Conservation (phyloP, 345 rosid genomes). For the Angophora floribunda region DNA sequence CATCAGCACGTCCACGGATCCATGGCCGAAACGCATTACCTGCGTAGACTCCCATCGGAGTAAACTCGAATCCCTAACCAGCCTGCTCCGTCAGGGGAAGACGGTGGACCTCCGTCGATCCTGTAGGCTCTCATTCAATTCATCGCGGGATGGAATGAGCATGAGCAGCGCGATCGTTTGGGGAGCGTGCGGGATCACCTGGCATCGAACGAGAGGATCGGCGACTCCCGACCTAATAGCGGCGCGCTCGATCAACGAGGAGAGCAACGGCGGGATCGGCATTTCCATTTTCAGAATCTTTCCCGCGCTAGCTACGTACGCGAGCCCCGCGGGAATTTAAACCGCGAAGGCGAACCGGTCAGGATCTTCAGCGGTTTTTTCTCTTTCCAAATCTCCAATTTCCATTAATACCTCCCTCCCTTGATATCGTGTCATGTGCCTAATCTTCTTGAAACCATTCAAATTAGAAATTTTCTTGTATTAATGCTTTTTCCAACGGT, state of each 20-base stretch:
- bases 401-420: no score
- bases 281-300: background rate
- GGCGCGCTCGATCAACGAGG: background rate
- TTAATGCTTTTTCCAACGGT: no score
- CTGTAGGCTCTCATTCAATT: background rate
- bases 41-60: background rate
- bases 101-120: background rate
- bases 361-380: no score
- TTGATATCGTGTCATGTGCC: no score
- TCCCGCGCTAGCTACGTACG: background rate
- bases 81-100: background rate
- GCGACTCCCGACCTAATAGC: background rate
- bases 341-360: no score
- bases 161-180: background rate
- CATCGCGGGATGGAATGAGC: background rate
- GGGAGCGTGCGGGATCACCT: background rate
- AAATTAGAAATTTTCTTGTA: no score
- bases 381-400: no score
- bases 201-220: background rate
- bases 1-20: background rate
- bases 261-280: background rate
- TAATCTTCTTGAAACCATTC: no score
- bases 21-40: background rate
- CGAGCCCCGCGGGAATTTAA: background rate
- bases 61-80: background rate